Base-by-base conservation (phyloP, 345 rosid genomes). In the Balakata baccata region DNA sequence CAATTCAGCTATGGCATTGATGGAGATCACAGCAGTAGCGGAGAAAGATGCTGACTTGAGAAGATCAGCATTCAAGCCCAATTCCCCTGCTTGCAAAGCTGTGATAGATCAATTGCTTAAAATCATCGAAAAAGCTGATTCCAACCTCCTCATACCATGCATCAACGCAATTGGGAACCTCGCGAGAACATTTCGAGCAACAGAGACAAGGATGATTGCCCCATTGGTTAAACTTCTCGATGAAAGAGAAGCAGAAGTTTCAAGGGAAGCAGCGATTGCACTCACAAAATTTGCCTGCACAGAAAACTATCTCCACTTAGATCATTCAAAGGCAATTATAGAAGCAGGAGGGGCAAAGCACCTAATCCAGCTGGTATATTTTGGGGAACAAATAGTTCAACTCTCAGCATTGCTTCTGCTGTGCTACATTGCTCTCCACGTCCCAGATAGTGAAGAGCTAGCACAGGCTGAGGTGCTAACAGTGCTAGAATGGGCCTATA, bases 1-100 rank as follows among this genome's bases (percentile, higher is more conserved):
- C 79, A 88, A 90, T 74, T 92, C 97, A 0, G 92, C 97, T 6
- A 92, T 92, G 98, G 98, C 98, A 29, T 77, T 94, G 71, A 92
- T 88, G 97, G 97, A 92, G 81, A 88, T 94, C 85, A 92, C 97
- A 0, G 86, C 94, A 0, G 89, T 92, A 20, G 98, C 98, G 1
- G 97, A 92, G 72, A 77, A 78, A 76, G 93, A 94, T 69, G 25
- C 98, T 6, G 93, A 90, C 39, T 75, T 94, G 80, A 86, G 98
- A 78, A 79, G 97, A 75, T 88, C 97, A 0, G 97, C 98, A 52
- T 94, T 94, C 81, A 90, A 92, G 86, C 97, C 97, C 16, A 94
- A 88, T 77, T 82, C 98, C 0, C 93, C 89, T 11, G 97, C 98
- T 64, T 90, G 97, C 79, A 92, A 90, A 77, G 87, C 90, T 46